Evolutionary conservation across 2,329 filamentous ascomycete species (phyloP), one percentile per base, ranked within the genome.

Genomic region (Endocalyx cinctus): DNA sequence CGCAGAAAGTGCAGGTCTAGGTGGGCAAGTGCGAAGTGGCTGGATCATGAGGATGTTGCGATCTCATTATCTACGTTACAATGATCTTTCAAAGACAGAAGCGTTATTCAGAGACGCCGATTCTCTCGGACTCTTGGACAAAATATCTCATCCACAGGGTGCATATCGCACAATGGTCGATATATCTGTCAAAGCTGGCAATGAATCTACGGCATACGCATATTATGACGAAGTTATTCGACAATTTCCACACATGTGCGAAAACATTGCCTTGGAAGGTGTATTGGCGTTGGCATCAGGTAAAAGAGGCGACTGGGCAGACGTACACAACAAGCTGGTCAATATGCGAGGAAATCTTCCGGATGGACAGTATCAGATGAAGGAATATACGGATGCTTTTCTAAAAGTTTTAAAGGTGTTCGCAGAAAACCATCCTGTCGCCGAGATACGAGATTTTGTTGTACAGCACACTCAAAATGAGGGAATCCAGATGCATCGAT

Each of bases 131-230:
- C n/a, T 56, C 5, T 35, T 56, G 25, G 36, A 46, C 10, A 45
- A 33, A 31, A 20, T 51, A 8, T 6, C 14, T 7, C 46, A 58
- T 25, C 50, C 56, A 3, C 40, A 62, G 23, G 51, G 44, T 7
- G 35, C 59, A 6, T 65, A 62, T 38, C 56, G 61, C 15, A 45
- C 57, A 25, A 63, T 69, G 58, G 43, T 66, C 5, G 61, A 68
- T 35, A 48, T 67, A 17, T 50, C 62, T 1, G 44, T 66, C 10
- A 55, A 60, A 31, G 58, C 62, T 2, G 58, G 45, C 6, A 41
- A 62, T 15, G 27, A 48, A 15, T 37, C 37, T 11, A 40, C 51
- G n/a, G 60, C 63, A n/a, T 41, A 51, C 17, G 38, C 34, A 1
- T 58, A 59, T 20, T 51, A 56, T 11, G 35, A 48, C 3, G 41